Base-by-base conservation (phyloP, 176 grass and related monocot species). In the Lolium perenne region DNA sequence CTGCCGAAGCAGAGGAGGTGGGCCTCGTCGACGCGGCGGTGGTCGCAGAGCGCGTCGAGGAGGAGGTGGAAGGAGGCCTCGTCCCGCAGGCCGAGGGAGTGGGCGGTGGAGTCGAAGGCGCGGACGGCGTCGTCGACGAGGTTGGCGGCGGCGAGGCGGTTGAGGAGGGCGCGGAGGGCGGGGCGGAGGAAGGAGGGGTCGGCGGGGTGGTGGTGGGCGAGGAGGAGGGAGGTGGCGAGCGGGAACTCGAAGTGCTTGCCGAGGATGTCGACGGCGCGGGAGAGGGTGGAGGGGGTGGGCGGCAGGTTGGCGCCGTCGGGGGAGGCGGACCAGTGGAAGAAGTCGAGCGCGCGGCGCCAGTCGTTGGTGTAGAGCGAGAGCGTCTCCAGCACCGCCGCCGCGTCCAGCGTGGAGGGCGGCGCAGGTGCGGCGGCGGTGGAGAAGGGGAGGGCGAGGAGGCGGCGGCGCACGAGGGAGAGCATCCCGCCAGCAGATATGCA, bases 171-270 rank as follows among this genome's bases (percentile, higher is more conserved):
- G 67, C 86, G 92, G 58, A 88, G 73, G 32, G 83, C 75, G 53
- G 76, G 86, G 75, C 89, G 89, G 89, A 93, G 91, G 88, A 89
- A 91, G 85, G 88, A 38, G 12, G 89, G 74, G 75, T 94, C 85
- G 26, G 68, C 17, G 62, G 84, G 62, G 43, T 86, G 59, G 79
- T 83, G 75, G 83, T 95, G 90, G 17, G 93, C 92, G 71, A 90
- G 88, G 79, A 98, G 87, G 16, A 94, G 88, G 81, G 90, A 89
- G 35, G 83, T 88, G 26, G 94, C 92, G 1, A 74, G 83, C 12
- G 86, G 87, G 81, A 98, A 98, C 75, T 98, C 97, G 66, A 92
- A 93, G 84, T 95, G 92, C 81, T 98, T 98, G 16, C 94, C 97
- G 57, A 98, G 86, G 65, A 98, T 90, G 77, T 98, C 97, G 50